A percentile compares a stretch with the other conserved stretches of the same genome.
These are phyloP conservation scores for Dendrocalamus sinicus DNA, from an alignment of 176 grass and related monocot genomes.

Conservation along the genomic window DNA sequence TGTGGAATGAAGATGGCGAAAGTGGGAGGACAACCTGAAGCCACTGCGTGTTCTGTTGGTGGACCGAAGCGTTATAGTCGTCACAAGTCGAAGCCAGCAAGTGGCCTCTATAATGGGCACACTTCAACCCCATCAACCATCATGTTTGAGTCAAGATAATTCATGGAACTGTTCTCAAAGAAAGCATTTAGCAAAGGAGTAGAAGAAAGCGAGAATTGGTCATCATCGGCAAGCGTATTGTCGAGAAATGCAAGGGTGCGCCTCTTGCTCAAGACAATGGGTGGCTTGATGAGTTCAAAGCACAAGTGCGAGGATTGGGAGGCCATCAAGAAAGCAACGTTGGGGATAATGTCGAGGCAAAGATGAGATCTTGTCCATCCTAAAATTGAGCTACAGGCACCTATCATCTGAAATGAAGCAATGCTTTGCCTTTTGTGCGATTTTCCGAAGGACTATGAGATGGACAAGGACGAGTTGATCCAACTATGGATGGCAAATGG, in stretches of 20 bases:
- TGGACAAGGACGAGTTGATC: too few relatives aligned
- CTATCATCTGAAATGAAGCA: conserved; percentile 30
- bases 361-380: not conserved
- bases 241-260: conserved; percentile 30
- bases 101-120: conserved; percentile 43
- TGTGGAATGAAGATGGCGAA: conserved; percentile 33
- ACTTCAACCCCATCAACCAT: not conserved
- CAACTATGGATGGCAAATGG: too few relatives aligned
- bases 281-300: conserved; percentile 48
- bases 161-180: conserved; percentile 38
- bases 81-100: conserved; percentile 30
- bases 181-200: conserved; percentile 37
- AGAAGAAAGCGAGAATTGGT: conserved; percentile 5
- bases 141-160: not conserved
- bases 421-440: conserved; percentile 29
- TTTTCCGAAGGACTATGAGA: not conserved
- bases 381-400: conserved; percentile 31
- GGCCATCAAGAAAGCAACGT: not conserved
- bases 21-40: conserved; percentile 39
- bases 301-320: conserved; percentile 15
- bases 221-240: conserved; percentile 8
- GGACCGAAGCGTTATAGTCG: conserved; percentile 26
- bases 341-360: not conserved
- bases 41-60: not conserved
- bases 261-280: conserved; percentile 46